Evolutionary conservation across 1,284 basidiomycete genomes (phyloP).

Genomic region (Pulchroboletus neoregius): DNA sequence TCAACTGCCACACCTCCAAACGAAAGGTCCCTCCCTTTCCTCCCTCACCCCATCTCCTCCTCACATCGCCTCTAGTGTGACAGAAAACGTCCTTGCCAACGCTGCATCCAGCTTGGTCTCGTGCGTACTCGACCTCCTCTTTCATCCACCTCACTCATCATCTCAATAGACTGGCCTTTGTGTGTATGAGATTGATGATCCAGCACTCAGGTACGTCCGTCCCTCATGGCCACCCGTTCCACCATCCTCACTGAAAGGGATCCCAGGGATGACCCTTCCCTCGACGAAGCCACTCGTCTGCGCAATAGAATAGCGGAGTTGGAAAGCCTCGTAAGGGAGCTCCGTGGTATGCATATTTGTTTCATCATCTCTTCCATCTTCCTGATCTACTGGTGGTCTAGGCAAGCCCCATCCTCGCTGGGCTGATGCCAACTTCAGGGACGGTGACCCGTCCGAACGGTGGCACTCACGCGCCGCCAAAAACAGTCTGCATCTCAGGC

Average conservation of each 20-base stretch:
- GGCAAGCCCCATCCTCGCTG: conserved; percentile 80
- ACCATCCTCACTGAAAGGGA: conserved; percentile 10
- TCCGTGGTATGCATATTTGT: conserved; percentile 51
- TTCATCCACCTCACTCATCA: conserved; percentile 13
- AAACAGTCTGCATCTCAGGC: conserved; percentile 43
- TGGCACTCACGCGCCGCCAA: conserved; percentile 82
- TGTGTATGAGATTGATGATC: conserved; percentile 90
- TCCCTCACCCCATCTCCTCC: background rate
- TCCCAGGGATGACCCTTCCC: conserved; percentile 73
- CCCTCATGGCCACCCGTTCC: conserved; percentile 1
- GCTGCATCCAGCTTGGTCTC: conserved; percentile 79
- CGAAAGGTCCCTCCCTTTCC: conserved; percentile 62
- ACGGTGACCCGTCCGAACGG: conserved; percentile 73
- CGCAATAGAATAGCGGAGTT: conserved; percentile 85
- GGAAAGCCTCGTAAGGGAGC: conserved; percentile 81
- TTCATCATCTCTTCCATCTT: conserved; percentile 7
- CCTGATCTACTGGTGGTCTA: conserved; percentile 32
- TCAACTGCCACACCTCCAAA: conserved; percentile 92
- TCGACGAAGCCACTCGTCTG: conserved; percentile 79
- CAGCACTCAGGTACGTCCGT: conserved; percentile 61
- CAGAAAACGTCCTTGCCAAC: conserved; percentile 79
- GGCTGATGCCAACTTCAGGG: conserved; percentile 72
- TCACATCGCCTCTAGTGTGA: conserved; percentile 53
- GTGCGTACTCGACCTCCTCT: conserved; percentile 37
- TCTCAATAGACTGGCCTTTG: conserved; percentile 74